Evolutionary conservation across 1,284 basidiomycete species (phyloP), one percentile per base, ranked within the genome.

Genomic region (Apiotrichum domesticum): DNA sequence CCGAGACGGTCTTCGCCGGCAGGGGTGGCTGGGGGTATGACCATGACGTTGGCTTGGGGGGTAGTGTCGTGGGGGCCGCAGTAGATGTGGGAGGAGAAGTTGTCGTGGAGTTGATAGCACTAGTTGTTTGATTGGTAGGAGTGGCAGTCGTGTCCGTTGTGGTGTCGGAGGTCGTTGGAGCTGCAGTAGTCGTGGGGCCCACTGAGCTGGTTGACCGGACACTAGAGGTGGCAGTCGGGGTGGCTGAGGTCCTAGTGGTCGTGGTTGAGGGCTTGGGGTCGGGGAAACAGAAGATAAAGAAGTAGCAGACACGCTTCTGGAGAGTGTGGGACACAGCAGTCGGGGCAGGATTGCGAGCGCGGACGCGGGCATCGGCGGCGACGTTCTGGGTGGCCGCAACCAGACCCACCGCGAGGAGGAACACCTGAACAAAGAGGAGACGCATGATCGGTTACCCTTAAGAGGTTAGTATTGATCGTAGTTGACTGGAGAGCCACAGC

Each of bases 11-110:
- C 11, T 21, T 39, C 14, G 35, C 35, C 1, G 61, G 61, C 2
- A 58, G 29, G 5, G 51, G 46, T 2, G 61, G 57, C 50, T 62
- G 61, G 5, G 55, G 37, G 49, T 60, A 60, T 7, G 48, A 44
- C 33, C 15, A 59, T 5, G 51, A 39, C 4, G 37, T 35, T 7
- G 46, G 35, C 33, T 33, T 11, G 33, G 29, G 9, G 3, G 45
- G n/a, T 11, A 15, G n/a, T 7, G 41, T 15, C 9, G 41, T 14
- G 10, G 41, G 13, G 6, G 41, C 10, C 11, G 41, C 41, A 3
- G 41, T 14, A 7, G 41, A 42, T 42, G 41, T 7, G n/a, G 41
- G n/a, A 7, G 41, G 41, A 7, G n/a, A 9, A 15, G 13, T 42
- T 15, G 41, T 15, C n/a, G n/a, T 15, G 3, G 29, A 15, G 41